Evolutionary conservation across 495 filamentous ascomycete genomes (phyloP).

Genomic region (Penicillium psychrofluorescens): DNA sequence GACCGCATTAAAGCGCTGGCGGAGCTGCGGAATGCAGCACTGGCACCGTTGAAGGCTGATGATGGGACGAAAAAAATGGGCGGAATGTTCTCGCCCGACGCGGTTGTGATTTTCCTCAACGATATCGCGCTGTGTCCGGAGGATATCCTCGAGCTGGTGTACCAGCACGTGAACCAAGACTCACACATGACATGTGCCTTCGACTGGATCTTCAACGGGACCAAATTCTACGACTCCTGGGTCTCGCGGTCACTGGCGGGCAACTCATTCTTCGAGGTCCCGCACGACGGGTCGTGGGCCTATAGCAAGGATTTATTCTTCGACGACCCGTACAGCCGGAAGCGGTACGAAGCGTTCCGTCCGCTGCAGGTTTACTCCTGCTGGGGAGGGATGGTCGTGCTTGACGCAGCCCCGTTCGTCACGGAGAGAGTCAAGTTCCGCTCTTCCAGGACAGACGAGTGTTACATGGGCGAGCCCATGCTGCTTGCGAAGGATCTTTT

Average conservation of each 20-base stretch:
- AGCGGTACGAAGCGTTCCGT: slow-evolving; percentile 13
- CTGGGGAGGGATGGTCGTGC: slow-evolving; percentile 42
- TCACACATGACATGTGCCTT: slow-evolving; percentile 49
- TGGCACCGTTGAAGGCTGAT: slow-evolving; percentile 24
- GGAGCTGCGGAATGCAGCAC: slow-evolving; percentile 35
- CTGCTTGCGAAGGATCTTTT: slow-evolving; percentile 46
- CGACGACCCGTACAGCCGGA: slow-evolving; percentile 22
- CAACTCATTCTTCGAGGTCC: slow-evolving; percentile 44
- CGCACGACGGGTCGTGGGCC: slow-evolving; percentile 33
- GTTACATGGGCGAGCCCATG: slow-evolving; percentile 38
- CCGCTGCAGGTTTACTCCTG: slow-evolving; percentile 50
- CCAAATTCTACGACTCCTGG: slow-evolving; percentile 46
- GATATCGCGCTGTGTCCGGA: slow-evolving; percentile 43
- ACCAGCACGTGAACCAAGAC: slow-evolving; percentile 30
- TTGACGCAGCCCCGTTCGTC: slow-evolving; percentile 26
- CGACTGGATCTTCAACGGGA: slow-evolving; percentile 41
- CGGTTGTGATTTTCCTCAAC: slow-evolving; percentile 43
- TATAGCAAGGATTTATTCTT: slow-evolving; percentile 39
- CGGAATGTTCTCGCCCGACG: slow-evolving; percentile 13
- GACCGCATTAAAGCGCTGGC: slow-evolving; percentile 36
- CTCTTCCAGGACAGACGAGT: slow-evolving; percentile 25
- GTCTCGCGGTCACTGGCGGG: slow-evolving; percentile 40
- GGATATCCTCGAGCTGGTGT: slow-evolving; percentile 45
- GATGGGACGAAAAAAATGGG: slow-evolving; percentile 1
- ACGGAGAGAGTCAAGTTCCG: slow-evolving; percentile 30